A percentile compares a stretch with the other conserved stretches of the same genome.
Evolutionary conservation across 228 moss, liverwort and hornwort species (phyloP).

Genomic region (Sphagnum magellanicum): DNA sequence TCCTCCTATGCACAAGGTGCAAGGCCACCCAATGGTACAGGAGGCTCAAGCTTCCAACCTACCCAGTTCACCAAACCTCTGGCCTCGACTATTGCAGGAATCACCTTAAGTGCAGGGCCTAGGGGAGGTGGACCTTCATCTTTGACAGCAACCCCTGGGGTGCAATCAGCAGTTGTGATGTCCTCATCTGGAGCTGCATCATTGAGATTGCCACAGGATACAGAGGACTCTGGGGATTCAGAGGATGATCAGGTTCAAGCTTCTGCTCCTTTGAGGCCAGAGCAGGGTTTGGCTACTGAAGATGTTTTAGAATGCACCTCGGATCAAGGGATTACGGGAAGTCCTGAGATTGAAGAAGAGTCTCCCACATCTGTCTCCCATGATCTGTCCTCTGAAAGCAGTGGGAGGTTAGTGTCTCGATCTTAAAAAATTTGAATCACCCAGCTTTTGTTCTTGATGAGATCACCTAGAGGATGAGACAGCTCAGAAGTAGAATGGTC

Average conservation of each 20-base stretch:
- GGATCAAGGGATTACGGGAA: conserved; percentile 35
- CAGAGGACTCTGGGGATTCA: conserved; percentile 24
- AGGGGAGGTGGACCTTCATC: conserved; percentile 19
- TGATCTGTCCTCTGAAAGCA: conserved; percentile 34
- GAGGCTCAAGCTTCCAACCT: conserved; percentile 32
- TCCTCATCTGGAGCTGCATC: conserved; percentile 13
- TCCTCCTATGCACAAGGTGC: conserved; percentile 62
- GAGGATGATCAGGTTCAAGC: conserved; percentile 4
- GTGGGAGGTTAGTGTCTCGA: conserved; percentile 27
- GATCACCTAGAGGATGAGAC: too few relatives aligned
- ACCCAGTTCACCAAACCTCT: conserved; percentile 28
- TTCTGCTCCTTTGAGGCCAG: neutral
- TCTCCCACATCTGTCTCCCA: conserved; percentile 20
- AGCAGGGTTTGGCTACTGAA: neutral
- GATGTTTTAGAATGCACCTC: conserved; percentile 17
- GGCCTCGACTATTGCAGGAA: conserved; percentile 11
- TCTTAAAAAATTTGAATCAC: too few relatives aligned
- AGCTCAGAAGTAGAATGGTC: too few relatives aligned
- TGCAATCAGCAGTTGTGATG: conserved; percentile 32
- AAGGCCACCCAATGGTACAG: conserved; percentile 40
- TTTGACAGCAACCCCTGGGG: conserved; percentile 31
- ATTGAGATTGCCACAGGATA: conserved; percentile 19
- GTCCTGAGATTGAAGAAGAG: conserved; percentile 43
- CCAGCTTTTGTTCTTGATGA: too few relatives aligned
- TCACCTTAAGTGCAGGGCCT: conserved; percentile 41